Base-by-base conservation (phyloP, 805 yeast genomes). In the Cyberlindnera sargentensis region DNA sequence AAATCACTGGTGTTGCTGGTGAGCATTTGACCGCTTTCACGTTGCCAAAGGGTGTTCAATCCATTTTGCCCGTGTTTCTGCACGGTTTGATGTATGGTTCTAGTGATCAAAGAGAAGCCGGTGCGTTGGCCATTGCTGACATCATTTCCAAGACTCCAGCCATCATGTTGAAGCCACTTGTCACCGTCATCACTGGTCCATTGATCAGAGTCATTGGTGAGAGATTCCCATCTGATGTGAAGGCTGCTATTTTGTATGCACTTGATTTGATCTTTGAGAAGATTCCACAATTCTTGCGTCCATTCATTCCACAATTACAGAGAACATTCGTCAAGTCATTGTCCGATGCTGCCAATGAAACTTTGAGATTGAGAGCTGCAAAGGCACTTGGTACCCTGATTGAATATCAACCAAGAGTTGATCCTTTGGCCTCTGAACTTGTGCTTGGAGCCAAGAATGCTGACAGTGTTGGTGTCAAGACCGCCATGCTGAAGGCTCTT, bases 181-280 rank as follows among this genome's bases (percentile, higher is more conserved):
- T 95, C 24, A 91, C 98, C 7, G 80, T 80, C 27, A 87, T 95
- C 50, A 90, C 96, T 27, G 99, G 99, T 67, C 99, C 99, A 34
- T 74, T 93, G 59, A 93, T 93, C 66, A 88, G 99, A 73, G 95
- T 91, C 44, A 86, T 91, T 59, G 99, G 99, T 58, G 99, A 93
- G 65, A 80, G 96, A 64, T 91, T 87, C 52, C 76, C 82, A 15
- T 75, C 95, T 48, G 96, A 89, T 53, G 87, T 93, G 54, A 93
- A 93, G 71, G 82, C 95, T 32, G 95, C 96, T n/a, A 91, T 95
- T 53, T 72, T 93, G 57, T 73, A 75, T 49, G 95, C 98, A 1
- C 74, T 95, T 62, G 84, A 84, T 58, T 76, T 76, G 50, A 68
- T 95, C 58, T 79, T 93, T 56, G 67, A 67, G 25, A 85, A 88